A percentile compares a stretch with the other conserved stretches of the same genome.
These are phyloP conservation scores for Nicotiana benthamiana DNA, from an alignment of 257 asterid species.

Conservation along the genomic window DNA sequence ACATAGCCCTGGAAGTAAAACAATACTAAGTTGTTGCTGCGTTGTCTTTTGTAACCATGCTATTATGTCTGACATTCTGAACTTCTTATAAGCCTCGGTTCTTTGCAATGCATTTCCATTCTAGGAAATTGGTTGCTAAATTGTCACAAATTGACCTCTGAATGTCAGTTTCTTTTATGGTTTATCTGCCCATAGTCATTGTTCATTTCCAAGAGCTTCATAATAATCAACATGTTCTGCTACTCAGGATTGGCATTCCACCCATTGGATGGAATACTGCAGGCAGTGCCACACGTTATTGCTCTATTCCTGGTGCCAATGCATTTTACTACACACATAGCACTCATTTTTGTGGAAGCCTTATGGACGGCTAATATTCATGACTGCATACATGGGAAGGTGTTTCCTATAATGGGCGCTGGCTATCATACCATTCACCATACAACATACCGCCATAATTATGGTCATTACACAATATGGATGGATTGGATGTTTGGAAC, in stretches of 20 bases:
- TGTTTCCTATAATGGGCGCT: constrained; percentile 98
- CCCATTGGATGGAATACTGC: constrained; percentile 91
- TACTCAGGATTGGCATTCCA: constrained; percentile 83
- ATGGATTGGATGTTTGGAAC: constrained; percentile 99
- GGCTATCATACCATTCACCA: constrained; percentile 98
- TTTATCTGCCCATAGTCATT: background rate
- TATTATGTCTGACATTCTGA: background rate
- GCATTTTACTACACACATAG: constrained; percentile 74
- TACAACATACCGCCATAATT: constrained; percentile 94
- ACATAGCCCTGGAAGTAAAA: background rate
- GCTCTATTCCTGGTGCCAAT: constrained; percentile 72
- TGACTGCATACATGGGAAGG: constrained; percentile 78
- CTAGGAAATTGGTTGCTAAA: background rate
- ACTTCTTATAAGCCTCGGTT: background rate
- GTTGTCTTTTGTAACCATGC: background rate
- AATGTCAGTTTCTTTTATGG: background rate
- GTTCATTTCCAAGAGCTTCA: background rate
- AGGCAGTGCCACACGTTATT: constrained; percentile 76
- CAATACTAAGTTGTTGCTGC: background rate
- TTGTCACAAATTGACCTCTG: background rate
- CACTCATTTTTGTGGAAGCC: constrained; percentile 64
- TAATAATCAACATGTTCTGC: background rate
- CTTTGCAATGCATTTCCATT: background rate
- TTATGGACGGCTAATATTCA: constrained; percentile 95
- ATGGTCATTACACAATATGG: constrained; percentile 94